phyloP scores from a whole-genome alignment of 805 yeast genomes.

The Myxozyma melibiosi region DNA sequence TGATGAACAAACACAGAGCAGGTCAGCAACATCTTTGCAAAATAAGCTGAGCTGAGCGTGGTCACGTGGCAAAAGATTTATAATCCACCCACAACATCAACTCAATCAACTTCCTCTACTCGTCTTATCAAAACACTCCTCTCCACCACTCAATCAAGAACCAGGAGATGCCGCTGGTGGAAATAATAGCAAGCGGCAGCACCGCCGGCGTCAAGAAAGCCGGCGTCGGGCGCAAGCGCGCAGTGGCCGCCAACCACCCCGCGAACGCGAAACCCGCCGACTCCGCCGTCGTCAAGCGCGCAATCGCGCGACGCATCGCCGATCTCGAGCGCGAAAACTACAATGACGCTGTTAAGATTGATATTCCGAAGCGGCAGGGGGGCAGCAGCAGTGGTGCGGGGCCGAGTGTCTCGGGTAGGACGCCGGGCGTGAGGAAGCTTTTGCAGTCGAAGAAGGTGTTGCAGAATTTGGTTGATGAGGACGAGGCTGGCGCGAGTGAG shows the following conservation, averaged over 20 bases:
- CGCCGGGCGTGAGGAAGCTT: slow-evolving; percentile 40
- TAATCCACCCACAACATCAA: too few relatives aligned
- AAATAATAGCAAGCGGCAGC: slow-evolving; percentile 1
- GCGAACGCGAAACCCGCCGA: slow-evolving; percentile 5
- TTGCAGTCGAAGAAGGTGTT: slow-evolving; percentile 45
- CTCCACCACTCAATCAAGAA: too few relatives aligned
- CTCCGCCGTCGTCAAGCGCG: slow-evolving; percentile 18
- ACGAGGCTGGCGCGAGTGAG: slow-evolving; percentile 39
- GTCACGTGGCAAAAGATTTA: too few relatives aligned
- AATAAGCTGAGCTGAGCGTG: too few relatives aligned
- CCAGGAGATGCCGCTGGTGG: slow-evolving; percentile 25
- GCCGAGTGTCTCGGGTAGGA: slow-evolving; percentile 18
- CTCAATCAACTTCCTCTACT: too few relatives aligned
- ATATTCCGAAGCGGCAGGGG: slow-evolving; percentile 36
- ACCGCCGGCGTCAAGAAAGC: neutral
- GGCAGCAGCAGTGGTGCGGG: neutral
- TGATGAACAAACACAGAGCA: too few relatives aligned
- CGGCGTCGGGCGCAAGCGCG: slow-evolving; percentile 8
- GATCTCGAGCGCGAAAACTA: slow-evolving; percentile 45
- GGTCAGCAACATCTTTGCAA: too few relatives aligned
- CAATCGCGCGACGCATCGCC: slow-evolving; percentile 20
- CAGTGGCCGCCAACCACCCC: slow-evolving; percentile 6
- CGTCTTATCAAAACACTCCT: too few relatives aligned
- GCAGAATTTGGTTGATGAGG: slow-evolving; percentile 47
- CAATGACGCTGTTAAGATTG: slow-evolving; percentile 42